These are phyloP conservation scores for Sugiyamaella americana DNA, from an alignment of 805 yeast genomes.

Conservation along the genomic window DNA sequence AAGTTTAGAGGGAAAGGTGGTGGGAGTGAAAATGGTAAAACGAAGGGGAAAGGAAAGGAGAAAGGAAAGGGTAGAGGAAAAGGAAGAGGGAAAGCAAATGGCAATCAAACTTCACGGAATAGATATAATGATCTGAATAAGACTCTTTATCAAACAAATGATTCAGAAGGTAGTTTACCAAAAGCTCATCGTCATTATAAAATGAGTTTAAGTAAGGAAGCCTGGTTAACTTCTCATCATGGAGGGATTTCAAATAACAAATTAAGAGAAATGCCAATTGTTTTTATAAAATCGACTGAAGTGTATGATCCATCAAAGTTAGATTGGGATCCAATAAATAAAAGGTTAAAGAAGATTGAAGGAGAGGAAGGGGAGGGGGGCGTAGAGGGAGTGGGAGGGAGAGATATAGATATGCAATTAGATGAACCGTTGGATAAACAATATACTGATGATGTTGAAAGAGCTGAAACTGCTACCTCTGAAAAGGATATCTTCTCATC, in stretches of 20 bases:
- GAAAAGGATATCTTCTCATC: no score
- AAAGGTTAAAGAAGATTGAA: background rate
- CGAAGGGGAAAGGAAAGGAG: background rate
- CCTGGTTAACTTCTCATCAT: conserved; percentile 7
- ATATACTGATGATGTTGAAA: conserved; percentile 1
- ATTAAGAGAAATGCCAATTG: conserved; percentile 5
- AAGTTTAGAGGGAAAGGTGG: background rate
- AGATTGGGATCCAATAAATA: background rate
- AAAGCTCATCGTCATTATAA: background rate
- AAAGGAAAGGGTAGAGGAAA: background rate
- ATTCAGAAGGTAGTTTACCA: no score
- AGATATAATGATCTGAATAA: background rate
- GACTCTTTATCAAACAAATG: no score
- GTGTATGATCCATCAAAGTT: conserved; percentile 9
- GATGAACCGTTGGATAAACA: background rate
- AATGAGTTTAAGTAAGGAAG: conserved; percentile 4
- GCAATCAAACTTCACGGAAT: background rate
- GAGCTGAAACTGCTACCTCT: background rate
- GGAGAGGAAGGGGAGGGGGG: background rate
- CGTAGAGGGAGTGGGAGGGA: conserved; percentile 1
- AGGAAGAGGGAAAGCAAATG: background rate
- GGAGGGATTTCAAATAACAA: background rate
- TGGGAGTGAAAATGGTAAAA: background rate
- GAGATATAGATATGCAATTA: background rate
- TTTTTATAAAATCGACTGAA: conserved; percentile 11